Percentiles rank a stretch among this genome's conserved stretches.
These are phyloP conservation scores for Bipolaris cookei DNA, from an alignment of 2,329 filamentous ascomycete genomes.

Conservation along the genomic window DNA sequence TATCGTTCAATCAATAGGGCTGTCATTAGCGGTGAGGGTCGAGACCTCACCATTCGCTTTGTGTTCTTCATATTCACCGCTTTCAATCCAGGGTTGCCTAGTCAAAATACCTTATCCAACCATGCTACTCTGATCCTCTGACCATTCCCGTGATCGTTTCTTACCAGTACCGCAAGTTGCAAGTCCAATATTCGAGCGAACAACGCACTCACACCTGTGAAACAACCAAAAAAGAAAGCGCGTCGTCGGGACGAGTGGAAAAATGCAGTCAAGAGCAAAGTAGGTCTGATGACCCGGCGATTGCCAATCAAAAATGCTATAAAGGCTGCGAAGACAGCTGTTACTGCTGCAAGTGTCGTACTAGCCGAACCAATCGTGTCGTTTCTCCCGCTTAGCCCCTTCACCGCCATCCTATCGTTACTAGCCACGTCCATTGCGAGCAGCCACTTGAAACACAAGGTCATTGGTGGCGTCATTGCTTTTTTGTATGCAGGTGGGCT, in stretches of 20 bases:
- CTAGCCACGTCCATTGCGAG: not conserved
- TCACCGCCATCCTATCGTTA: not conserved
- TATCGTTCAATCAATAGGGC: not conserved
- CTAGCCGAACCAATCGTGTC: not conserved
- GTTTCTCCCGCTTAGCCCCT: not conserved
- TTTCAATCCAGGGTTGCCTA: too few species aligned
- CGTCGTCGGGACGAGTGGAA: not conserved
- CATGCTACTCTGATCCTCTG: not conserved
- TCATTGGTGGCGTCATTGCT: not conserved
- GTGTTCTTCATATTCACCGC: slow-evolving; percentile 1
- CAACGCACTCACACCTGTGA: not conserved
- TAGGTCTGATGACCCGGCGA: not conserved
- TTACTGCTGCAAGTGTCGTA: not conserved
- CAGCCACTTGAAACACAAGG: not conserved
- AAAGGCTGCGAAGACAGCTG: too few species aligned
- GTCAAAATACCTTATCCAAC: too few species aligned
- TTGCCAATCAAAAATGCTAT: not conserved
- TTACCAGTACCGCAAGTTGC: not conserved
- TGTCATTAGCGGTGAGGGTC: not conserved
- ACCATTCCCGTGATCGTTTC: not conserved
- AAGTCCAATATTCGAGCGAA: not conserved
- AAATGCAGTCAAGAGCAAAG: too few species aligned
- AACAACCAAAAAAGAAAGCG: not conserved
- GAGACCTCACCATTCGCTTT: not conserved
- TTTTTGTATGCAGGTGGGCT: slow-evolving; percentile 1